Evolutionary conservation across 371 early-diverging fungal species (phyloP), one percentile per base, ranked within the genome.

Genomic region (Mucor plumbeus): DNA sequence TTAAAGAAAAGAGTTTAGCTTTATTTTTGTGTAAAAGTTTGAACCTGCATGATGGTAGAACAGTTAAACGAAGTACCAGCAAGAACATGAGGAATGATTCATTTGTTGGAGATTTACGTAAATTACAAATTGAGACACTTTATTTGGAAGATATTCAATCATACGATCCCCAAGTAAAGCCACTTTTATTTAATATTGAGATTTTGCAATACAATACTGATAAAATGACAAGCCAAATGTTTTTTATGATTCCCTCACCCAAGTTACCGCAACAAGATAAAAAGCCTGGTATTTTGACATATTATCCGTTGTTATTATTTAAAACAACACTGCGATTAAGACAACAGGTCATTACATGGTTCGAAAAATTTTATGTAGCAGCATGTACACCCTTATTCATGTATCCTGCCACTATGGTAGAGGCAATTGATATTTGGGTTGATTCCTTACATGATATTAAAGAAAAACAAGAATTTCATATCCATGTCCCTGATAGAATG

Each of bases 221-320:
- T 0, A 36, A 17, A 13, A 15, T 33, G 3, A 15, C 34, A 34
- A 13, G 3, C 1, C 34, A 56, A 4, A 14, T 26, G 14, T 36
- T 17, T 35, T 56, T n/a, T 35, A 35, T 56, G 56, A 15, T 56
- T 19, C 56, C 56, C 15, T 35, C 56, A 4, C 36, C 56, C 6
- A 15, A 34, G 0, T 34, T 36, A n/a, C 56, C 56, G 10, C 21
- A 53, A 53, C 17, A 17, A 4, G 56, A 56, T 14, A 56, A 56
- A 7, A 33, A 15, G 8, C 56, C 53, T 13, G 53, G 53, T 35
- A 36, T 36, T 3, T 34, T 56, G 1, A 34, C 7, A 50, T 54
- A 40, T 26, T 63, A 63, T 54, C 63, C 63, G 31, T 17, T 63
- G 50, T 7, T 54, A 5, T 17, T 63, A 38, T 8, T 53, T 15